Conservation (phyloP, 495 filamentous ascomycete species). For the Aspergillus ostianus region DNA sequence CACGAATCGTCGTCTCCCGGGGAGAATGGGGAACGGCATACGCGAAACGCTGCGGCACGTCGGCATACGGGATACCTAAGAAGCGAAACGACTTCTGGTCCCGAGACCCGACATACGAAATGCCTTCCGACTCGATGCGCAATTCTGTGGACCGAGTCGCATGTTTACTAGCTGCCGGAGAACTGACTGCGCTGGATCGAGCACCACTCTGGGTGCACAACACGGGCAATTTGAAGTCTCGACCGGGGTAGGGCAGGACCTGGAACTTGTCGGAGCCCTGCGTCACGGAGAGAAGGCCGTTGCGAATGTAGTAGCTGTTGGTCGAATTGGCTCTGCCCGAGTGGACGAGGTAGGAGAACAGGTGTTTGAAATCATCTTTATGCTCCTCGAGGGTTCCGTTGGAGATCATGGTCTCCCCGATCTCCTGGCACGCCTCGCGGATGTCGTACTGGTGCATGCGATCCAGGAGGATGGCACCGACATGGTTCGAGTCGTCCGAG, state of each 20-base stretch:
- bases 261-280: constrained; percentile 14
- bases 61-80: constrained; percentile 46
- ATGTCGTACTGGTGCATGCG: constrained; percentile 28
- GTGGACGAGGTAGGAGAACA: constrained; percentile 40
- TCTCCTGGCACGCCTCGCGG: constrained; percentile 34
- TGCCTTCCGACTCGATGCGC: constrained; percentile 32
- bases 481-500: constrained; percentile 45
- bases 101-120: constrained; percentile 40
- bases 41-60: constrained; percentile 36
- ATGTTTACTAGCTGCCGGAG: constrained; percentile 13
- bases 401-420: constrained; percentile 41
- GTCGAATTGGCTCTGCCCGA: constrained; percentile 15
- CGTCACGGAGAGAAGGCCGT: constrained; percentile 28
- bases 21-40: constrained; percentile 39
- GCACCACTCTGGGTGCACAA: constrained; percentile 43
- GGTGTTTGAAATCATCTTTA: constrained; percentile 32
- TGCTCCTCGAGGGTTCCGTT: constrained; percentile 32
- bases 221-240: constrained; percentile 30
- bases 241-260: constrained; percentile 18
- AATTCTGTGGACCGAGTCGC: constrained; percentile 29
- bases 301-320: constrained; percentile 32
- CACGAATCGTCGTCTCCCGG: constrained; percentile 36
- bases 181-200: constrained; percentile 12
- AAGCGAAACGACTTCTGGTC: constrained; percentile 51
- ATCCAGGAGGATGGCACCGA: constrained; percentile 43